phyloP scores from a whole-genome alignment of 768 basidiomycete genomes.

The Tephrocybe sp. region DNA sequence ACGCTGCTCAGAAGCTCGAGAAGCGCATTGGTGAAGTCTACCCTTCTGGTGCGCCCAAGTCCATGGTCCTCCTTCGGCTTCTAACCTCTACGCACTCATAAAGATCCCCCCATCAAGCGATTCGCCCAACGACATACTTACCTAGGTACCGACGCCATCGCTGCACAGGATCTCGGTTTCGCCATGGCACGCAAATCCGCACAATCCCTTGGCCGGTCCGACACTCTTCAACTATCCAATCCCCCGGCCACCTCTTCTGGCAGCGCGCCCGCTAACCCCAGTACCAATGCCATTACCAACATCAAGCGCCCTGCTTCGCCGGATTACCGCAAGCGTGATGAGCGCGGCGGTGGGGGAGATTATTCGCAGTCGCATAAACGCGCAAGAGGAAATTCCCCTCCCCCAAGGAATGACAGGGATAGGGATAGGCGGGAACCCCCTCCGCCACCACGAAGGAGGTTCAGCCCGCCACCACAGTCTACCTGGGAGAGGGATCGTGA shows the following conservation, averaged over 20 bases:
- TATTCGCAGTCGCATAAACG: slow-evolving; percentile 15
- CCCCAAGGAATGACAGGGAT: slow-evolving; percentile 11
- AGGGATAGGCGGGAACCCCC: slow-evolving; percentile 18
- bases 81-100: neutral
- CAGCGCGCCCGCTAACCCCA: slow-evolving; percentile 37
- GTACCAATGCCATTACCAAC: slow-evolving; percentile 53
- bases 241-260: slow-evolving; percentile 5
- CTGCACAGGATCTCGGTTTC: slow-evolving; percentile 85
- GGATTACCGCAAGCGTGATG: slow-evolving; percentile 16
- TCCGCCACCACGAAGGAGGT: slow-evolving; percentile 3
- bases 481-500: slow-evolving; percentile 13
- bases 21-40: slow-evolving; percentile 87
- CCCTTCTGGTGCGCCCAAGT: slow-evolving; percentile 62
- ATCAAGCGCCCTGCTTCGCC: slow-evolving; percentile 16
- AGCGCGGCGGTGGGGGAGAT: slow-evolving; percentile 12
- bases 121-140: slow-evolving; percentile 88
- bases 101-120: slow-evolving; percentile 89
- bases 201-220: slow-evolving; percentile 28
- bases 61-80: neutral
- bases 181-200: slow-evolving; percentile 46
- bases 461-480: slow-evolving; percentile 8
- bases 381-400: slow-evolving; percentile 11
- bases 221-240: slow-evolving; percentile 36
- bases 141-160: slow-evolving; percentile 84
- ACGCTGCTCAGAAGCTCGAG: slow-evolving; percentile 86